These are phyloP conservation scores for Sextonia rubra DNA, from an alignment of 164 flowering plant species.

Conservation along the genomic window DNA sequence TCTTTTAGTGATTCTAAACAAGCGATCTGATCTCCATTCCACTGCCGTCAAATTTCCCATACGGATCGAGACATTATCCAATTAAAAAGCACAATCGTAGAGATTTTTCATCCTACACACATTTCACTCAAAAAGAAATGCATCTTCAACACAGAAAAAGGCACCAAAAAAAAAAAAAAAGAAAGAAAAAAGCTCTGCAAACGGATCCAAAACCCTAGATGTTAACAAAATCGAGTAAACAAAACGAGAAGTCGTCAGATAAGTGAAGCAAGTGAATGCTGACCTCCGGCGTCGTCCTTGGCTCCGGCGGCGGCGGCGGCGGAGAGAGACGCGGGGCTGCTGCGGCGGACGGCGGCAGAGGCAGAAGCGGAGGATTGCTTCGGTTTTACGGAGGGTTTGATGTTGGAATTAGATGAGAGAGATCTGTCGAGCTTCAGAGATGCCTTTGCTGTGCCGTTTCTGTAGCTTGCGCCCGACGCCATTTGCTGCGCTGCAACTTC, in stretches of 20 bases:
- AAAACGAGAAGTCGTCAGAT: too few relatives aligned
- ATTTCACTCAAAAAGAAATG: too few relatives aligned
- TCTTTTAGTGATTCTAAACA: too few relatives aligned
- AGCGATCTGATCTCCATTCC: too few relatives aligned
- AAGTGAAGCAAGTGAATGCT: neutral
- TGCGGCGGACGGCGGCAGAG: slow-evolving; percentile 1
- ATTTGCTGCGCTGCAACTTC: neutral
- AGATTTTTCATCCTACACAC: too few relatives aligned
- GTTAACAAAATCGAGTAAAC: too few relatives aligned
- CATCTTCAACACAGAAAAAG: neutral
- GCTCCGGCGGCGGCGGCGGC: neutral
- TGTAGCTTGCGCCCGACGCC: slow-evolving; percentile 5
- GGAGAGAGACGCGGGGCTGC: slow-evolving; percentile 6
- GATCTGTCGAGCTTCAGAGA: slow-evolving; percentile 11
- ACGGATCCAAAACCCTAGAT: neutral
- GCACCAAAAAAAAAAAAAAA: neutral
- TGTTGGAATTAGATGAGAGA: neutral
- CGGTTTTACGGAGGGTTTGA: slow-evolving; percentile 5
- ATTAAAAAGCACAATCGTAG: too few relatives aligned
- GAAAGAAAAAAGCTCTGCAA: neutral
- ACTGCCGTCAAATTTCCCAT: too few relatives aligned
- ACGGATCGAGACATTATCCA: too few relatives aligned
- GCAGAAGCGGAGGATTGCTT: neutral
- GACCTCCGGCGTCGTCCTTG: slow-evolving; percentile 14
- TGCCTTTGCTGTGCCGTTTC: slow-evolving; percentile 4